Evolutionary conservation across 441 rosid genomes (phyloP).

Genomic region (Iberis amara): DNA sequence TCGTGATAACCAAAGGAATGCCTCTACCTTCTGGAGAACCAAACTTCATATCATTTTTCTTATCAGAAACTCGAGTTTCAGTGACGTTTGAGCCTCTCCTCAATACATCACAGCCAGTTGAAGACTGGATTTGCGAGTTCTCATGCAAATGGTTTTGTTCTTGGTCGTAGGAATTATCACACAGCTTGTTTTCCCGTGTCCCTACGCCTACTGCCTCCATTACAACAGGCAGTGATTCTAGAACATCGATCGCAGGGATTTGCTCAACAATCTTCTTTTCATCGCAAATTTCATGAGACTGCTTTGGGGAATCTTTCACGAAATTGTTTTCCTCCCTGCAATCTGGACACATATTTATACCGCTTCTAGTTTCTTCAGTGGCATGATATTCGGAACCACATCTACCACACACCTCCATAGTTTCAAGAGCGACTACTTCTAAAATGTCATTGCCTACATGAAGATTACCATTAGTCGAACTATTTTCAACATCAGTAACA

Average conservation of each 20-base stretch:
- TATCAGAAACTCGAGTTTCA: conserved; percentile 32
- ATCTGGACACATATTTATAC: conserved; percentile 55
- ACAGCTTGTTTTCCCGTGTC: conserved; percentile 37
- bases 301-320: conserved; percentile 22
- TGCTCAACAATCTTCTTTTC: conserved; percentile 35
- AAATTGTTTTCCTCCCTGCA: conserved; percentile 49
- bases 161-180: conserved; percentile 29
- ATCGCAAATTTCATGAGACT: conserved; percentile 31
- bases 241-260: conserved; percentile 23
- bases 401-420: conserved; percentile 46
- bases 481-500: conserved; percentile 37
- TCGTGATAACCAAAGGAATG: conserved; percentile 62
- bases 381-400: conserved; percentile 53
- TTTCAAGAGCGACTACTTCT: conserved; percentile 44
- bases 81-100: conserved; percentile 34
- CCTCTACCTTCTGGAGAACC: conserved; percentile 53
- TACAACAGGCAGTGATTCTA: conserved; percentile 35
- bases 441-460: conserved; percentile 39
- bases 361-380: conserved; percentile 37
- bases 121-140: conserved; percentile 41
- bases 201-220: conserved; percentile 29
- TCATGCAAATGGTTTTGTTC: conserved; percentile 33
- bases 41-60: conserved; percentile 35
- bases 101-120: conserved; percentile 33
- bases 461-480: conserved; percentile 40